Evolutionary conservation across 225 moss, liverwort and hornwort species (phyloP).

Genomic region (Sphagnum contortum): DNA sequence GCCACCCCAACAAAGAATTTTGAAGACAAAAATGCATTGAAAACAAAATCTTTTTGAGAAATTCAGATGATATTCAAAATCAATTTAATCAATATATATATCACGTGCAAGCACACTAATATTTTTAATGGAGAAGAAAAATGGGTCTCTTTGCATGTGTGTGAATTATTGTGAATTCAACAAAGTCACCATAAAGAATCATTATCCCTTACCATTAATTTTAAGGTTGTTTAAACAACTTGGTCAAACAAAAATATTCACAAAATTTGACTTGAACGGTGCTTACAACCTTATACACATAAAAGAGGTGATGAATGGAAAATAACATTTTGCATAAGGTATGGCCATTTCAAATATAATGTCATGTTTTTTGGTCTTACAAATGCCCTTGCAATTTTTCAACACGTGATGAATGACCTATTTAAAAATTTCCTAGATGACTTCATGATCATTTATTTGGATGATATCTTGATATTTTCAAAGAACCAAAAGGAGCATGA

Average conservation of each 20-base stretch:
- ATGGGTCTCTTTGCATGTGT: slow-evolving; percentile 3
- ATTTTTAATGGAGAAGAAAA: neutral
- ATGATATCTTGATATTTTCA: slow-evolving; percentile 6
- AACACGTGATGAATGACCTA: slow-evolving; percentile 4
- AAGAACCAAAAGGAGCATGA: slow-evolving; percentile 1
- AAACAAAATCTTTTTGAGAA: slow-evolving; percentile 3
- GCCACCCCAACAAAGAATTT: no score
- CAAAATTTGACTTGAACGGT: slow-evolving; percentile 2
- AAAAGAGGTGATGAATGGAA: neutral
- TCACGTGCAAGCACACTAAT: neutral
- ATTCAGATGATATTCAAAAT: slow-evolving; percentile 2
- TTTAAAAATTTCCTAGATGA: neutral
- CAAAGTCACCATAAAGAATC: slow-evolving; percentile 1
- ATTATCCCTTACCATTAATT: slow-evolving; percentile 5
- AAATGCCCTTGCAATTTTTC: slow-evolving; percentile 2
- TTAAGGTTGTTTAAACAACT: neutral
- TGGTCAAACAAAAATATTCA: neutral
- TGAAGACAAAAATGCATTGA: no score
- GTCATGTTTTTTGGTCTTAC: slow-evolving; percentile 7
- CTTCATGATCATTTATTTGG: slow-evolving; percentile 3
- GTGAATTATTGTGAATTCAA: slow-evolving; percentile 2
- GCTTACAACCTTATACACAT: slow-evolving; percentile 6
- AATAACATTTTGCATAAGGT: neutral
- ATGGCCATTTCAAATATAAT: slow-evolving; percentile 2
- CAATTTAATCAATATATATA: no score